A percentile compares a stretch with the other conserved stretches of the same genome.
Conservation (phyloP, 1,284 basidiomycete species). For the Kwoniella shivajii region DNA sequence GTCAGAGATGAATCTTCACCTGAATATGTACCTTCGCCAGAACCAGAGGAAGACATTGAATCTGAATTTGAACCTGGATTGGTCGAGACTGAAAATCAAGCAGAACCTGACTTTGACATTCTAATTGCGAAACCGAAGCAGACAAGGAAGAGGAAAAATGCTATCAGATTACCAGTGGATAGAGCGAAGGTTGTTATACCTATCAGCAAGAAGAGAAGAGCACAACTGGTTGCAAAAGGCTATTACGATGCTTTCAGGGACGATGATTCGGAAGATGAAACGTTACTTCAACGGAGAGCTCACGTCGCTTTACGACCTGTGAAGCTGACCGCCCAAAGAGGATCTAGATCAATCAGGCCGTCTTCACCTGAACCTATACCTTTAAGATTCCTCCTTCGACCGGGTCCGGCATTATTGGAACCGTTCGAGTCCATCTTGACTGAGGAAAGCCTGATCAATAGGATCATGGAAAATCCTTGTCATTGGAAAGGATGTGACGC, state of each 20-base stretch:
- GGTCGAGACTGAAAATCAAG: too few relatives aligned
- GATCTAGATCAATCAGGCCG: constrained; percentile 16
- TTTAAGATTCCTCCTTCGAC: constrained; percentile 29
- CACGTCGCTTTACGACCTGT: constrained; percentile 16
- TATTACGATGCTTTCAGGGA: constrained; percentile 31
- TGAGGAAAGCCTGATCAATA: constrained; percentile 28
- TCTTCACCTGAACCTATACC: constrained; percentile 32
- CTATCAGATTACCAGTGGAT: constrained; percentile 13
- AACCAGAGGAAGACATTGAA: neutral
- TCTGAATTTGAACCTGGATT: neutral
- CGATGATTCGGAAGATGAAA: constrained; percentile 31
- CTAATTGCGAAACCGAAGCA: too few relatives aligned
- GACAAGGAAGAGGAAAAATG: constrained; percentile 1
- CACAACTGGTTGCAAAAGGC: constrained; percentile 23
- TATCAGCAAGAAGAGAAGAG: constrained; percentile 15
- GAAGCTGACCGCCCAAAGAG: constrained; percentile 13
- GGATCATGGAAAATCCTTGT: constrained; percentile 26
- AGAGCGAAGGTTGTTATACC: constrained; percentile 26
- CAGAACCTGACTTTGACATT: too few relatives aligned
- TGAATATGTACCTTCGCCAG: constrained; percentile 1
- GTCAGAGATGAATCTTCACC: neutral
- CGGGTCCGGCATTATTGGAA: constrained; percentile 30
- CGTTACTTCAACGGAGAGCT: neutral
- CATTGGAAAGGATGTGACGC: constrained; percentile 45
- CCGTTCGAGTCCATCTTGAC: constrained; percentile 32